Evolutionary conservation across 768 basidiomycete species (phyloP), one percentile per base, ranked within the genome.

Genomic region (Termitomyces sp.): DNA sequence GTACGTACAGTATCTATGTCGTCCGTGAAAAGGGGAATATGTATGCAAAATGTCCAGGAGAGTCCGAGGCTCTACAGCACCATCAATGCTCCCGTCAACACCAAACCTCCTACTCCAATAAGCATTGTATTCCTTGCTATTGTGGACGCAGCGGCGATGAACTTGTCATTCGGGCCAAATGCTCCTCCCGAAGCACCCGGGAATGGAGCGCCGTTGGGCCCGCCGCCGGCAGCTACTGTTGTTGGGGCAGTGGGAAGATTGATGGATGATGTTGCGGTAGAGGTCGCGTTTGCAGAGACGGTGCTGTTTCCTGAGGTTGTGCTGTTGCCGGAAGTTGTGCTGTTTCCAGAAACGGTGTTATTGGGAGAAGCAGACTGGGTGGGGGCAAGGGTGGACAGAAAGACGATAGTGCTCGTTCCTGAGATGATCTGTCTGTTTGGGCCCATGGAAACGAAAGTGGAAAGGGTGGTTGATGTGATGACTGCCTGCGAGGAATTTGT

Each of bases 91-190:
- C 78, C 83, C 31, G 80, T 82, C 21, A 83, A 67, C 11, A 74
- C 67, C n/a, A 78, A 65, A 5, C 75, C 80, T n/a, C 73, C 71
- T 5, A 78, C 44, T 7, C 74, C 70, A 15, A 81, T 73, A 42
- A 80, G 55, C 14, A 79, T 57, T 5, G 76, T 70, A 57, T 79
- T 81, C 60, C 71, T 65, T 41, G 73, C 73, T 40, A 85, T 72
- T 1, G 74, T 69, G 2, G 72, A 62, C 7, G 82, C 88, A 12
- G 76, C 79, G 30, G 85, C 79, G 59, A 83, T 84, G 70, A 84
- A 89, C 52, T 74, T 68, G 63, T 91, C 87, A 47, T 77, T 75
- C 47, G 88, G 88, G n/a, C 88, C 88, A 58, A 77, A 86, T 37
- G 78, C 69, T 33, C 85, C 85, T 28, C 81, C 70, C 5, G 67